These are phyloP conservation scores for Usnea hakonensis DNA, from an alignment of 495 filamentous ascomycete species.

Conservation along the genomic window DNA sequence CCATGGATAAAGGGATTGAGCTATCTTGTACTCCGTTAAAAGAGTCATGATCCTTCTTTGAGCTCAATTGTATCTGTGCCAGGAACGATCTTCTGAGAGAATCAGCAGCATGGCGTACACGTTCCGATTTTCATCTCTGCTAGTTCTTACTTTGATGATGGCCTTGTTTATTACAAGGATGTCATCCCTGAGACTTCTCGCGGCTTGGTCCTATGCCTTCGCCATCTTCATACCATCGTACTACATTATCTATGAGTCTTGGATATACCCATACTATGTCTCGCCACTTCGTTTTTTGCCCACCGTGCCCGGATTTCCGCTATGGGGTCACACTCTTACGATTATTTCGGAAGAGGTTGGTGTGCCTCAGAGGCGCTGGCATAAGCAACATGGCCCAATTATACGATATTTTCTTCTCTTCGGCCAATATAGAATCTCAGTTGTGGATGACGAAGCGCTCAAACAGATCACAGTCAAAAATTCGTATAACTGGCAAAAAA, in stretches of 20 bases:
- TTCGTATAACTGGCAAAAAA: slow-evolving; percentile 47
- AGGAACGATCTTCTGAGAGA: too few relatives aligned
- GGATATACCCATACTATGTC: slow-evolving; percentile 36
- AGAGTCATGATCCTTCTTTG: too few relatives aligned
- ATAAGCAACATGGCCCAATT: slow-evolving; percentile 34
- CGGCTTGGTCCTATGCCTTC: not conserved
- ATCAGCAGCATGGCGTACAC: not conserved
- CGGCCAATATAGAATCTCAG: slow-evolving; percentile 34
- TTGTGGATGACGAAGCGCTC: slow-evolving; percentile 38
- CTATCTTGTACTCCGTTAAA: too few relatives aligned
- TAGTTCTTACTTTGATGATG: not conserved
- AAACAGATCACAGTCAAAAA: slow-evolving; percentile 44
- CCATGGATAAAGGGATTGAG: too few relatives aligned
- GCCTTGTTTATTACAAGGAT: not conserved
- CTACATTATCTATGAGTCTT: slow-evolving; percentile 23
- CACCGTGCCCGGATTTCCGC: slow-evolving; percentile 36
- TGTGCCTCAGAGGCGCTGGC: slow-evolving; percentile 37
- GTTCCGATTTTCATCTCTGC: not conserved
- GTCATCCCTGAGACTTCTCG: not conserved
- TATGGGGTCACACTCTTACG: slow-evolving; percentile 36
- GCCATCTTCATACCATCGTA: not conserved
- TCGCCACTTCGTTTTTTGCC: slow-evolving; percentile 37
- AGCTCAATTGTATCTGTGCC: too few relatives aligned
- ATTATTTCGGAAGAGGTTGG: slow-evolving; percentile 35
- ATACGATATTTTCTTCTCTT: slow-evolving; percentile 40